Percentiles rank a stretch among this genome's conserved stretches.
These are phyloP conservation scores for Pontederia paniculata DNA, from an alignment of 176 grass and related monocot genomes.

Conservation along the genomic window DNA sequence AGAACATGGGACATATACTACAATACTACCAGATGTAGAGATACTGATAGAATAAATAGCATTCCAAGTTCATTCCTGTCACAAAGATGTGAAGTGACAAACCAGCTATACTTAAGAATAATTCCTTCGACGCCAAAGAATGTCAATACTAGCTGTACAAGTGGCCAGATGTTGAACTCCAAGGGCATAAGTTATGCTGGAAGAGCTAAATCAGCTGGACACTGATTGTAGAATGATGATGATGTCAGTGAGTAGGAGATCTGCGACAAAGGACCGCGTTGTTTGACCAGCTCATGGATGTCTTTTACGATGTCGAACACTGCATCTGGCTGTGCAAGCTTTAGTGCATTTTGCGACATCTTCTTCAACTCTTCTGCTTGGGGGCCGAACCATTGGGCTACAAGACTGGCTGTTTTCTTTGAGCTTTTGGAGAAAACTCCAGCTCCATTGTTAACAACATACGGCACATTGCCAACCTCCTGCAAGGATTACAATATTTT, in stretches of 20 bases:
- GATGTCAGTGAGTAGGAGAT: conserved; percentile 65
- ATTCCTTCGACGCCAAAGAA: not conserved
- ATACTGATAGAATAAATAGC: no score
- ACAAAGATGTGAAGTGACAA: no score
- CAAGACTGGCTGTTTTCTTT: conserved; percentile 62
- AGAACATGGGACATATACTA: no score
- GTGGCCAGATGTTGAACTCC: not conserved
- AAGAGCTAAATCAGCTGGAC: conserved; percentile 5
- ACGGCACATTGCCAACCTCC: conserved; percentile 98
- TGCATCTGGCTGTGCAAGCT: conserved; percentile 76
- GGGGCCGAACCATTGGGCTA: conserved; percentile 66
- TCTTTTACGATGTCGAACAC: conserved; percentile 93
- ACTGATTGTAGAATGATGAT: conserved; percentile 40
- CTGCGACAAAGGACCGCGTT: conserved; percentile 58
- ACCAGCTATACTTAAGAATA: no score
- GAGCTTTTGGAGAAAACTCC: conserved; percentile 96
- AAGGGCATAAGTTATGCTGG: conserved; percentile 5
- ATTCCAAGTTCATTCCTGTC: no score
- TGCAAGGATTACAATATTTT: conserved; percentile 14
- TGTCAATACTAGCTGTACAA: conserved; percentile 1
- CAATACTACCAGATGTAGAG: no score
- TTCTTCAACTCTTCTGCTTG: conserved; percentile 59
- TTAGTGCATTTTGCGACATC: conserved; percentile 89
- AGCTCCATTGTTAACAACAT: conserved; percentile 90
- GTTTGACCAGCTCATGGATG: conserved; percentile 59